Percentiles rank a stretch among this genome's conserved stretches.
phyloP scores from a whole-genome alignment of 2,329 filamentous ascomycete genomes.

The Sclerotinia trifoliorum region DNA sequence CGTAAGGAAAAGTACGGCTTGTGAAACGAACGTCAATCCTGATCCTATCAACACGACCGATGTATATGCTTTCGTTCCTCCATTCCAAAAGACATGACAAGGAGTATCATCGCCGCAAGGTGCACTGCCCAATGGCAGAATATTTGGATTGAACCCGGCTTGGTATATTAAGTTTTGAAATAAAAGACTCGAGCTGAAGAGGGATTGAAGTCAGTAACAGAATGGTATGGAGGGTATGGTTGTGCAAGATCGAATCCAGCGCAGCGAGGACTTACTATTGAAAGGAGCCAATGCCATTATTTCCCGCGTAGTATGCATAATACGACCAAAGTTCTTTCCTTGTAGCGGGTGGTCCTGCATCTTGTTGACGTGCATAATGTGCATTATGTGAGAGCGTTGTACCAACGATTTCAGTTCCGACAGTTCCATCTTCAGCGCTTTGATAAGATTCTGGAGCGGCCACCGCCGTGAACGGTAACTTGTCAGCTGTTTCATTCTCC shows the following conservation, averaged over 20 bases:
- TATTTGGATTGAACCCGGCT: slow-evolving; percentile 39
- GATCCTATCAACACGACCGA: slow-evolving; percentile 37
- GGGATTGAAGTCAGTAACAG: slow-evolving; percentile 13
- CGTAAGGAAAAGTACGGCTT: slow-evolving; percentile 36
- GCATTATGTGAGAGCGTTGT: background rate
- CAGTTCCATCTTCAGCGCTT: slow-evolving; percentile 26
- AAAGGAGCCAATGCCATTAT: slow-evolving; percentile 39
- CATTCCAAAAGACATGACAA: slow-evolving; percentile 39
- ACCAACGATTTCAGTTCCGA: background rate
- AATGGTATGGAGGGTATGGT: background rate
- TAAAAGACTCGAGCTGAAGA: slow-evolving; percentile 36
- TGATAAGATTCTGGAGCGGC: slow-evolving; percentile 28
- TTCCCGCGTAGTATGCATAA: slow-evolving; percentile 38
- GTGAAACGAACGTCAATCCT: slow-evolving; percentile 36
- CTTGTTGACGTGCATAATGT: slow-evolving; percentile 3
- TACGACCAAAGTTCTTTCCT: slow-evolving; percentile 37
- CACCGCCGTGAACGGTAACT: slow-evolving; percentile 33
- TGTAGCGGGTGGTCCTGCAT: slow-evolving; percentile 31
- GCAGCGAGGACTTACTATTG: slow-evolving; percentile 35
- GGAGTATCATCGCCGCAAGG: slow-evolving; percentile 35
- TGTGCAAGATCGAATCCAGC: background rate
- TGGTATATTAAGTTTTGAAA: slow-evolving; percentile 40
- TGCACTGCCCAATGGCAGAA: slow-evolving; percentile 37
- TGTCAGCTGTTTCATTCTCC: slow-evolving; percentile 20
- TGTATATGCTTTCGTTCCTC: slow-evolving; percentile 35